Evolutionary conservation across 2,329 filamentous ascomycete species (phyloP).

Genomic region (Talaromyces amestolkiae): DNA sequence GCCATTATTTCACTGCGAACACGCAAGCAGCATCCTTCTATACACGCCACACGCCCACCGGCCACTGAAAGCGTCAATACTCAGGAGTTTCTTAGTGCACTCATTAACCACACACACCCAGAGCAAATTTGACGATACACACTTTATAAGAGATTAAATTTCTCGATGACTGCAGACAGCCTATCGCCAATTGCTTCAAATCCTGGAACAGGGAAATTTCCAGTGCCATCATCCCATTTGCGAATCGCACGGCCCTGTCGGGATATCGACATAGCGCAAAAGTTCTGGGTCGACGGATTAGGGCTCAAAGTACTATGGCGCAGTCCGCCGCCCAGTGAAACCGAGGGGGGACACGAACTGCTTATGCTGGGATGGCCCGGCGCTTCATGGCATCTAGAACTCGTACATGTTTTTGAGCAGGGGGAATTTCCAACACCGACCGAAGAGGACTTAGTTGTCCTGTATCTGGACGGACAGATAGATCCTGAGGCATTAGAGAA

Average conservation of each 20-base stretch:
- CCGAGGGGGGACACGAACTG: slow-evolving; percentile 39
- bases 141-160: neutral
- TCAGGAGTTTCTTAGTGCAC: neutral
- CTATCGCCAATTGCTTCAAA: neutral
- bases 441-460: slow-evolving; percentile 36
- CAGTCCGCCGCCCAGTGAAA: slow-evolving; percentile 4
- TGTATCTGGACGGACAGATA: neutral
- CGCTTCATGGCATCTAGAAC: slow-evolving; percentile 46
- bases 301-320: neutral
- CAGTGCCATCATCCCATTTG: neutral
- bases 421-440: slow-evolving; percentile 33
- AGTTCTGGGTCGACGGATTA: neutral
- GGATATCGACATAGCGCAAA: neutral
- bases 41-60: too few relatives aligned
- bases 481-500: neutral
- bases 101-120: neutral
- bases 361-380: slow-evolving; percentile 43
- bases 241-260: neutral
- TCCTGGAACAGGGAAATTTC: neutral
- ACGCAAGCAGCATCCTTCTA: too few relatives aligned
- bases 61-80: too few relatives aligned
- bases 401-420: slow-evolving; percentile 36
- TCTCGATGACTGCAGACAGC: neutral
- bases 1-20: too few relatives aligned
- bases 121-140: neutral